Conservation (phyloP, 164 flowering plant genomes). For the Tetracentron sinense region DNA sequence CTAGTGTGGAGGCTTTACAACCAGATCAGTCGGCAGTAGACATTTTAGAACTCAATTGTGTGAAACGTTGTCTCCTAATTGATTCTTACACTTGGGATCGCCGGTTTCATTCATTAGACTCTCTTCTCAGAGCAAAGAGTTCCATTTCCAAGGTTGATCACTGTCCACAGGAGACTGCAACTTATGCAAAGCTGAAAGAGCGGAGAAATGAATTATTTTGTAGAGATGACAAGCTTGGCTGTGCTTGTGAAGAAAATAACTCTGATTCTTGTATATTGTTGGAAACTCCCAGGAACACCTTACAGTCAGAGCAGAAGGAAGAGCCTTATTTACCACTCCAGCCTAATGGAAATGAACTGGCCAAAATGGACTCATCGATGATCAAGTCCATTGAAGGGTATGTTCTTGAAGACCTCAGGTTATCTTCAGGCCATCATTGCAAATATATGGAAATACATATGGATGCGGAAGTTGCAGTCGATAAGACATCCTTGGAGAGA, state of each 20-base stretch:
- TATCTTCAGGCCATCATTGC: conserved; percentile 14
- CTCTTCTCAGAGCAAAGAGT: conserved; percentile 38
- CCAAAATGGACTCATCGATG: conserved; percentile 7
- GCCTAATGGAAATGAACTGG: conserved; percentile 11
- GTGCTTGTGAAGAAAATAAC: conserved; percentile 28
- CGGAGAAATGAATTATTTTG: conserved; percentile 28
- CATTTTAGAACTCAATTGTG: conserved; percentile 66
- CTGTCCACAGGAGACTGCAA: conserved; percentile 23
- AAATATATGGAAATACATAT: conserved; percentile 23
- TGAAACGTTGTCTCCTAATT: conserved; percentile 65
- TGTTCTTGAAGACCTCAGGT: conserved; percentile 20
- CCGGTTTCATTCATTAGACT: conserved; percentile 54
- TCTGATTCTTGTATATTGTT: conserved; percentile 17
- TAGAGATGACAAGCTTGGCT: conserved; percentile 26
- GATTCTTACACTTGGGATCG: conserved; percentile 77
- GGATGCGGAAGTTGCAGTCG: conserved; percentile 31
- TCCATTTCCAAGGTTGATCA: conserved; percentile 24
- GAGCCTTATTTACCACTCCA: conserved; percentile 22
- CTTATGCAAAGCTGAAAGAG: conserved; percentile 31
- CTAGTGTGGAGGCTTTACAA: conserved; percentile 25
- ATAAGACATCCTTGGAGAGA: conserved; percentile 23
- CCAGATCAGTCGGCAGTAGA: conserved; percentile 32
- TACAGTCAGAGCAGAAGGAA: conserved; percentile 17
- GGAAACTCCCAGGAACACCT: conserved; percentile 21
- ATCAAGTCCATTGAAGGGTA: neutral